Evolutionary conservation across 441 rosid genomes (phyloP).

Genomic region (Gossypium schwendimanii): DNA sequence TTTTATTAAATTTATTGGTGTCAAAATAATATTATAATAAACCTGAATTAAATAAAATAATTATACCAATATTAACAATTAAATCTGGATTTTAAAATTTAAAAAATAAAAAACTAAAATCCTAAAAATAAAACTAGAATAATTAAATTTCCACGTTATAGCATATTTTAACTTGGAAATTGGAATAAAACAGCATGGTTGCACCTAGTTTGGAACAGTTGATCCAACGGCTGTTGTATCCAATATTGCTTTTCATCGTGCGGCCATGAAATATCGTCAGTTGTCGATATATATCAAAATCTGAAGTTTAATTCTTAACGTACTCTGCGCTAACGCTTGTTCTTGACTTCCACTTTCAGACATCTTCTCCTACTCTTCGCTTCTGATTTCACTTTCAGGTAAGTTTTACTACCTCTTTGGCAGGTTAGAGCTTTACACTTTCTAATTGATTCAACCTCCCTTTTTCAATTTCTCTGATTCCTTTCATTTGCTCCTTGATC

Average conservation of each 20-base stretch:
- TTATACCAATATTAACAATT: too few species aligned
- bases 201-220: neutral
- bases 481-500: neutral
- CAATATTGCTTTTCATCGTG: neutral
- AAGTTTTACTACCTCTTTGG: neutral
- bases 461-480: neutral
- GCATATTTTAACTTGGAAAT: too few species aligned
- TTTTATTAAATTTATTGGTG: too few species aligned
- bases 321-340: neutral
- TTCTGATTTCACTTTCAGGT: conserved; percentile 3
- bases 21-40: too few species aligned
- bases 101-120: too few species aligned
- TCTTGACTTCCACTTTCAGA: neutral
- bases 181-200: neutral
- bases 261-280: neutral
- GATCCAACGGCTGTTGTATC: conserved; percentile 6
- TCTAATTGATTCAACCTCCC: neutral
- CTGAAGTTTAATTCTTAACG: neutral
- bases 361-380: neutral
- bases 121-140: neutral
- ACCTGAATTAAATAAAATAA: too few species aligned
- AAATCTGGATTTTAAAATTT: too few species aligned
- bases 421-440: neutral
- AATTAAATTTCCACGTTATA: too few species aligned
- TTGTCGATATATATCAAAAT: neutral